Base-by-base conservation (phyloP, 176 grass and related monocot genomes). In the Dactylis glomerata region DNA sequence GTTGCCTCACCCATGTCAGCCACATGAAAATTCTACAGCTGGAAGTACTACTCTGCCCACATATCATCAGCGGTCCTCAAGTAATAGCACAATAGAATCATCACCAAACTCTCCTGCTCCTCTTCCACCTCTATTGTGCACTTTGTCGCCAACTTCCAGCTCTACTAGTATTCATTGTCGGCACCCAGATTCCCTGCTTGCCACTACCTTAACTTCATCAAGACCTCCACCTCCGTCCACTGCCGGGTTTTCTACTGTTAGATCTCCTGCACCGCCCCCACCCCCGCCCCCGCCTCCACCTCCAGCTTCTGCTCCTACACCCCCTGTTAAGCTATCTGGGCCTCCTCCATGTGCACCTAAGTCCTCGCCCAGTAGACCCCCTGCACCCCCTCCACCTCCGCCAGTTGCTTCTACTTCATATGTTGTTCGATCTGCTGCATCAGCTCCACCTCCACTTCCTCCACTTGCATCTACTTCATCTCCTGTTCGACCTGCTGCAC, bases 401-500 rank as follows among this genome's bases (percentile, higher is more conserved):
- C 69, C 79, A 46, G 41, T 49, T 74, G 47, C 57, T 68, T 77
- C 81, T 69, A 69, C 49, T 40, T 45, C 81, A 51, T 42, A 57
- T 45, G 40, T 31, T 46, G 22, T 27, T 73, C 75, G 28, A 83
- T 72, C 87, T 62, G 59, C 51, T 74, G 68, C 75, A 84, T 75
- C 79, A 19, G 16, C 79, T 68, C 63, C 82, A 34, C 82, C 86
- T 77, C 78, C 77, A 32, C 81, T 62, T 38, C 85, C 83, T 47
- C 70, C 83, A 67, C 73, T 80, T 77, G 63, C 90, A 73, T 72
- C 87, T 63, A 81, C 73, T 67, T 70, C 86, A 90, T 71, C 82
- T 74, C 20, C 68, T 19, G 16, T 77, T 74, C 85, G 17, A 84
- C 72, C 72, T 76, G 72, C 65, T 38, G 63, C 45, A 66, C 54